Evolutionary conservation across 805 yeast species (phyloP).

Genomic region (Metschnikowia gelsemii): DNA sequence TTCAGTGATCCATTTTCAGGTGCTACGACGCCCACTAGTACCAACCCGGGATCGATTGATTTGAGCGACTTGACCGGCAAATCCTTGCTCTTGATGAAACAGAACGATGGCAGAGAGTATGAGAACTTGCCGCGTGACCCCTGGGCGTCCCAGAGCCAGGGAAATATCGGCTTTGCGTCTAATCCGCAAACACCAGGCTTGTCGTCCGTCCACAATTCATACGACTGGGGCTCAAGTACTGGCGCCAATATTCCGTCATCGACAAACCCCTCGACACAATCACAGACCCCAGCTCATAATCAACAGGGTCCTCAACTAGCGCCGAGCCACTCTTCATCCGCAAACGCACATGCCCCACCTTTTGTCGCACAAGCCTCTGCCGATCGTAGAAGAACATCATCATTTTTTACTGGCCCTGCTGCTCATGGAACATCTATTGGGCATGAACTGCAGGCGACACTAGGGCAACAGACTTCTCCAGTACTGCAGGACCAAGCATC

Average conservation of each 20-base stretch:
- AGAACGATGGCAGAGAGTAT: conserved; percentile 47
- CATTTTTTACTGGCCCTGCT: conserved; percentile 44
- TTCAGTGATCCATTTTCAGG: conserved; percentile 59
- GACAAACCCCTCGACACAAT: conserved; percentile 6
- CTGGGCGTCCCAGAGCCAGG: conserved; percentile 29
- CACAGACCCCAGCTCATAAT: conserved; percentile 7
- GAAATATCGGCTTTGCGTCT: conserved; percentile 23
- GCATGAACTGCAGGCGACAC: conserved; percentile 9
- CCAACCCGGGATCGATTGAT: conserved; percentile 30
- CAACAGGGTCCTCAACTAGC: conserved; percentile 2
- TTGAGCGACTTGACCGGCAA: conserved; percentile 41
- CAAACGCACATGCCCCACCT: conserved; percentile 3
- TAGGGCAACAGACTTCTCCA: conserved; percentile 9
- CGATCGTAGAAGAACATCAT: conserved; percentile 52
- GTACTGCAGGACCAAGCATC: conserved; percentile 4
- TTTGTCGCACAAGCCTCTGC: conserved; percentile 10
- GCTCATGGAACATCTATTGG: conserved; percentile 5
- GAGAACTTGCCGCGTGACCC: conserved; percentile 50
- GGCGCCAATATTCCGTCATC: conserved; percentile 3
- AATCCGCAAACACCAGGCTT: conserved; percentile 43
- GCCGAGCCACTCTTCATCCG: conserved; percentile 5
- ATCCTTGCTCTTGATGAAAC: conserved; percentile 44
- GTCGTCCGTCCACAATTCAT: conserved; percentile 10
- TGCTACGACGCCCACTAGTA: conserved; percentile 16
- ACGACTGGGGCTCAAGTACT: conserved; percentile 19